Evolutionary conservation across 2,329 filamentous ascomycete species (phyloP), one percentile per base, ranked within the genome.

Genomic region (Sporothrix pallida): DNA sequence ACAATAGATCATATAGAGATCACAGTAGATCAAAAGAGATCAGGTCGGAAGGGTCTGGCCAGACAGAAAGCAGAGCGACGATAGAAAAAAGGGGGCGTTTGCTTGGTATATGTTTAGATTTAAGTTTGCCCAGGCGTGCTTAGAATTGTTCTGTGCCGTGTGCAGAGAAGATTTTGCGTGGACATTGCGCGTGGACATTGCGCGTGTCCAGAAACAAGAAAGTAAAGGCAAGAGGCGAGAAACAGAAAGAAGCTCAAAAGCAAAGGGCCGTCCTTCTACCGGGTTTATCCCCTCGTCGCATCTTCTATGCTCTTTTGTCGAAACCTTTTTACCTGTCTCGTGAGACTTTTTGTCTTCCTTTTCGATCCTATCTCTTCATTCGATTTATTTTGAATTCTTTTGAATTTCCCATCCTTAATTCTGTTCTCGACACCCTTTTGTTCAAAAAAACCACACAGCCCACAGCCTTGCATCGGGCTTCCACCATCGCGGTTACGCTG

Each of bases 401-500:
- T 9, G 3, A 2, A n/a, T 48, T 17, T 48, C 20, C 2, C n/a
- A 15, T 20, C 44, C n/a, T 4, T 17, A 3, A 17, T 50, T 26
- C 26, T 31, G 1, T 31, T 15, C n/a, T 23, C 12, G 9, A 10
- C 20, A 67, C 44, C 9, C 20, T 17, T 31, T 10, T 26, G 6
- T 23, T 4, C 20, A 13, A 23, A 23, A 13, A 23, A 9, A 23
- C 46, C 60, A 65, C 37, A 65, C 17, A n/a, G 15, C 60, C 42
- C 37, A 42, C 17, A 65, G 37, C 37, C n/a, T 65, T 46, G n/a
- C 60, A 65, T 65, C 60, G 60, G 56, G 60, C 31, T 8, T 46
- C 62, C 62, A 67, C 20, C 20, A 31, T 67, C 44, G n/a, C 26
- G 17, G 63, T 67, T 48, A 67, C 63, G 44, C 63, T 50, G 46